Conservation (phyloP, 495 filamentous ascomycete species). For the Hyaloscypha finlandica region DNA sequence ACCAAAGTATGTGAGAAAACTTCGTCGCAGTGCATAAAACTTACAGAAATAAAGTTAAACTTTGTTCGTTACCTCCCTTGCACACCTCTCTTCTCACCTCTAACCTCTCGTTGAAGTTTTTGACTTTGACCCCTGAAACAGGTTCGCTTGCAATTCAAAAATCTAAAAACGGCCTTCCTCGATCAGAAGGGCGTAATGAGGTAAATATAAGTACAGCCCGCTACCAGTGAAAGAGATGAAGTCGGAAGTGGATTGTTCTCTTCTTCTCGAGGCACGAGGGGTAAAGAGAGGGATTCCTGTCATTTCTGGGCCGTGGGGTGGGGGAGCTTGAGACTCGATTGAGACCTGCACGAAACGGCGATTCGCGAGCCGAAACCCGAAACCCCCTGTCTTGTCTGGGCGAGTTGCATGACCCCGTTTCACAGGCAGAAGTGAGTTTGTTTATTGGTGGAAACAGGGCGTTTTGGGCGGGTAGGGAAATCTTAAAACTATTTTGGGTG, state of each 20-base stretch:
- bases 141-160: not conserved
- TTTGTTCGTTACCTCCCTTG: not conserved
- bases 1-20: not conserved
- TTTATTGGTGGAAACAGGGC: not conserved
- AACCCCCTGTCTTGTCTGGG: not conserved
- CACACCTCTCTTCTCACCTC: not conserved
- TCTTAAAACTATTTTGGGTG: not conserved
- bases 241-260: not conserved
- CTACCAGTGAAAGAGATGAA: not conserved
- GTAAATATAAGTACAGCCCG: not conserved
- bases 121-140: not conserved
- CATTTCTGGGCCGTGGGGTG: not conserved
- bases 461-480: slow-evolving; percentile 1
- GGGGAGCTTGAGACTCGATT: not conserved
- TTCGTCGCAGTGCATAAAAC: not conserved
- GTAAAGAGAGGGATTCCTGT: not conserved
- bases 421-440: not conserved
- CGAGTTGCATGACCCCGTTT: not conserved
- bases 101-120: not conserved
- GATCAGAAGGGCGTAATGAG: not conserved
- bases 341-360: not conserved
- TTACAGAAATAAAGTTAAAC: not conserved
- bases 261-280: not conserved
- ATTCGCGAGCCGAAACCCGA: not conserved
- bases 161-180: too few relatives aligned